A percentile compares a stretch with the other conserved stretches of the same genome.
phyloP scores from a whole-genome alignment of 768 basidiomycete genomes.

The Flagelloscypha sp. region DNA sequence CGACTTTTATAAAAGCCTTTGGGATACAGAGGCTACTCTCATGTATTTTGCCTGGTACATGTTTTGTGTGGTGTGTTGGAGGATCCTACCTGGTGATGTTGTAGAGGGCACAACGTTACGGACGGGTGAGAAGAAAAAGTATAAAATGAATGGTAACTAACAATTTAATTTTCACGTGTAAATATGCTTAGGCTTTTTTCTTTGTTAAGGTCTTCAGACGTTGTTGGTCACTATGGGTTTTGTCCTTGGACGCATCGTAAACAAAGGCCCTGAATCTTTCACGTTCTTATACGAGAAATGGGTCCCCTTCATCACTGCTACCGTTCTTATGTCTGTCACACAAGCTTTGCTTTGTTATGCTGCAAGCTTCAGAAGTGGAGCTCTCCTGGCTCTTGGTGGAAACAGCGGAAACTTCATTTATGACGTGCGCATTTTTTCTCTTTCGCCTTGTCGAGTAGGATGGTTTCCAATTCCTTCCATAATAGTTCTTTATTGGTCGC shows the following conservation, averaged over 20 bases:
- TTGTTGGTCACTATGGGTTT: slow-evolving; percentile 76
- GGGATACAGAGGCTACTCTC: slow-evolving; percentile 71
- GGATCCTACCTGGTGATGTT: slow-evolving; percentile 64
- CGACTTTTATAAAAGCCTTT: slow-evolving; percentile 67
- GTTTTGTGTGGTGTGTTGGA: slow-evolving; percentile 81
- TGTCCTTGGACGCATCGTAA: slow-evolving; percentile 57
- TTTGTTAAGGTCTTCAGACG: slow-evolving; percentile 68
- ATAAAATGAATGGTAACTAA: slow-evolving; percentile 89
- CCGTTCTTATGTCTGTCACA: slow-evolving; percentile 65
- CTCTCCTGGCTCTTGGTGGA: slow-evolving; percentile 84
- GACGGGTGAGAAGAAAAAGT: slow-evolving; percentile 67
- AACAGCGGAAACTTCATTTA: slow-evolving; percentile 84
- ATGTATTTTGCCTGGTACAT: slow-evolving; percentile 87
- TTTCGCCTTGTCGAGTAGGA: slow-evolving; percentile 1
- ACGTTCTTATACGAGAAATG: slow-evolving; percentile 91
- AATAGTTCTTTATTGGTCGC: slow-evolving; percentile 88
- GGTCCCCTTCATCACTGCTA: slow-evolving; percentile 80
- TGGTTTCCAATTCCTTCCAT: slow-evolving; percentile 1
- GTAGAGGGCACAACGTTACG: slow-evolving; percentile 65
- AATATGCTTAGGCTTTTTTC: background rate
- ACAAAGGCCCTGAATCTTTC: slow-evolving; percentile 70
- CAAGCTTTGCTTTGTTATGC: slow-evolving; percentile 71
- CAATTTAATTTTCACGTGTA: slow-evolving; percentile 1
- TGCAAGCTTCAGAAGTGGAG: slow-evolving; percentile 57
- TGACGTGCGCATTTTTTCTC: slow-evolving; percentile 54